Conservation (phyloP, 345 rosid species). For the Limnanthes douglasii region DNA sequence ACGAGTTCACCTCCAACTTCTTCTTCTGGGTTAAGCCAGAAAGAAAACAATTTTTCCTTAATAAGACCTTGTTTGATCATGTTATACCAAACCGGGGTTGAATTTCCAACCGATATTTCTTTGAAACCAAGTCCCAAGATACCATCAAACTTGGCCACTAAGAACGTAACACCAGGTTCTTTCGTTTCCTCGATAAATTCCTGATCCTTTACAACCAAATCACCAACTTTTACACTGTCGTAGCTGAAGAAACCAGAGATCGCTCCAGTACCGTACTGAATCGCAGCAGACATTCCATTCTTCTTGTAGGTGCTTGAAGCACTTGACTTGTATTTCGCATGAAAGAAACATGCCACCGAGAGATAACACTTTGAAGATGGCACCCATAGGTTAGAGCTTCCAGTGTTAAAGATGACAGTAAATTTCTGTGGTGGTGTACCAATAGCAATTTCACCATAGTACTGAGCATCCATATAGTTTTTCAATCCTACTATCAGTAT, state of each 20-base stretch:
- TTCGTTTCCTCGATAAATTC: conserved; percentile 85
- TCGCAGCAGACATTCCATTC: conserved; percentile 56
- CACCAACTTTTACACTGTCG: conserved; percentile 69
- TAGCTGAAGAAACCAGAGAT: conserved; percentile 75
- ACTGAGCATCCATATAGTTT: conserved; percentile 93
- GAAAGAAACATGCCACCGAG: conserved; percentile 47
- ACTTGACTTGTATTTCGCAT: conserved; percentile 57
- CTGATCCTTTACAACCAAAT: conserved; percentile 61
- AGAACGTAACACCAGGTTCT: conserved; percentile 68
- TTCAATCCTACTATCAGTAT: conserved; percentile 50
- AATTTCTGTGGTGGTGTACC: conserved; percentile 87
- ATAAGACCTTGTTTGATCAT: conserved; percentile 68
- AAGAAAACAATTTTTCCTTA: conserved; percentile 65
- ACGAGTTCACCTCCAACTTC: conserved; percentile 83
- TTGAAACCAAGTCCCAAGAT: conserved; percentile 84
- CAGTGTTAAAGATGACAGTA: conserved; percentile 88
- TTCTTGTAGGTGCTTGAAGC: conserved; percentile 58
- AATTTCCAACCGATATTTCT: conserved; percentile 72
- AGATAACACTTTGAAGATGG: conserved; percentile 81
- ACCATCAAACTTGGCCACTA: conserved; percentile 88
- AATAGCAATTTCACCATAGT: conserved; percentile 79
- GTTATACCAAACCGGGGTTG: conserved; percentile 79
- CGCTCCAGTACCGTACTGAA: conserved; percentile 85
- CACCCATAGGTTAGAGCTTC: conserved; percentile 94
- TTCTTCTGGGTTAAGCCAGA: conserved; percentile 70